Base-by-base conservation (phyloP, 345 rosid species). In the Salix exigua region DNA sequence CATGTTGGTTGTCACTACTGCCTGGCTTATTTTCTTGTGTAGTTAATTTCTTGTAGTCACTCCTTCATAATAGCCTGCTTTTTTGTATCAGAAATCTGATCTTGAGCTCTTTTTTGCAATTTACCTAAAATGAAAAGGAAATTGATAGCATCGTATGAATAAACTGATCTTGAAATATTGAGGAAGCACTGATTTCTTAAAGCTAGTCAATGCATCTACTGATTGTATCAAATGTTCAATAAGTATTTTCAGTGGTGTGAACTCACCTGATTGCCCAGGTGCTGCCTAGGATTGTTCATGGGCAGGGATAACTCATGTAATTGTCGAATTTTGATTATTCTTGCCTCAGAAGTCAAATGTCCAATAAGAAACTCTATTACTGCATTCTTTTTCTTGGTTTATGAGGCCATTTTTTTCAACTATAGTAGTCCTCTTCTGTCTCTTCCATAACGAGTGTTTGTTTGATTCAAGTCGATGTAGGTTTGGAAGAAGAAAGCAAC, bases 1-100 rank as follows among this genome's bases (percentile, higher is more conserved):
- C 23, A 21, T 44, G 35, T 42, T 74, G 37, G 33, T 40, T 79
- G 26, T 10, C 16, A 18, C 25, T 50, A 42, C 33, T 75, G 18
- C 19, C 62, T 60, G 9, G 21, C 79, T 35, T 76, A 18, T 25
- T 74, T 40, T 79, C 23, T n/a, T 50, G 69, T 14, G 25, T 37
- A 38, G 17, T 9, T 38, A 26, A 10, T 31, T 33, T 81, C 12
- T 60, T 68, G 37, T 16, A 55, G 73, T 16, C 18, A 26, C 0
- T 3, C 18, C 8, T 33, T 50, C 26, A 35, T 66, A 40, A 1
- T 5, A 33, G n/a, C 50, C n/a, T 4, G 46, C 17, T 18, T 58
- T 58, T 73, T 19, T 28, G 46, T 40, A 23, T 13, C 11, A 16
- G 4, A 17, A 35, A 75, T 16, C 50, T 62, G 48, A 35, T 40